Base-by-base conservation (phyloP, 1,139 yeast genomes). In the Sugiyamaella xylanicola region DNA sequence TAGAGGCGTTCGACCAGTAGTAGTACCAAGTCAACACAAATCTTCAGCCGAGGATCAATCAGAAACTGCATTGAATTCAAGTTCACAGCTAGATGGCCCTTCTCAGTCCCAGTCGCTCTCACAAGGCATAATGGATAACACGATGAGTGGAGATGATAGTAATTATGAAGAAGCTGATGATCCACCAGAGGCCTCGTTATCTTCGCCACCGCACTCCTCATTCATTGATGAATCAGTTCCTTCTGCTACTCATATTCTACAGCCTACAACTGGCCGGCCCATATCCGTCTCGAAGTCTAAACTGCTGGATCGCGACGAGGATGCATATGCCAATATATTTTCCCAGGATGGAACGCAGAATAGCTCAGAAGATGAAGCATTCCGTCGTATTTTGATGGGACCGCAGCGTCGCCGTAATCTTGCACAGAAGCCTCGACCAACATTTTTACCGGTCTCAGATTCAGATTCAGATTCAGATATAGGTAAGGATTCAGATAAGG, bases 1-100 rank as follows among this genome's bases (percentile, higher is more conserved):
- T 17, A 45, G 54, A 15, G 57, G 59, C 2, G 17, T 57, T 5
- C 51, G 51, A 22, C 57, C 56, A 4, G 51, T 54, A 22, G 16
- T 27, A 2, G 51, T 48, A 16, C 27, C 44, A 11, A 32, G 32
- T 46, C 50, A 36, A 19, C 27, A n/a, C n/a, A n/a, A 15, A 2
- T 32, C 29, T 16, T 13, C 15, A n/a, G 40, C 19, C 7, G 19
- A 4, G 3, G 19, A 19, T 17, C 25, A 2, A 19, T 20, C 48
- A 13, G 45, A 42, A 27, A 37, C 37, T 25, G 29, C 29, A 25
- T 9, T 5, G 29, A 25, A 25, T 15, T 20, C 36, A 32, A 19
- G 36, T 2, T 39, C 50, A 15, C 49, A 51, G 19, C 22, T 19
- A 25, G 42, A 42, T 36, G 16, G 15, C 17, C 9, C 41, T 8